Base-by-base conservation (phyloP, 805 yeast genomes). In the Candida patagonica region DNA sequence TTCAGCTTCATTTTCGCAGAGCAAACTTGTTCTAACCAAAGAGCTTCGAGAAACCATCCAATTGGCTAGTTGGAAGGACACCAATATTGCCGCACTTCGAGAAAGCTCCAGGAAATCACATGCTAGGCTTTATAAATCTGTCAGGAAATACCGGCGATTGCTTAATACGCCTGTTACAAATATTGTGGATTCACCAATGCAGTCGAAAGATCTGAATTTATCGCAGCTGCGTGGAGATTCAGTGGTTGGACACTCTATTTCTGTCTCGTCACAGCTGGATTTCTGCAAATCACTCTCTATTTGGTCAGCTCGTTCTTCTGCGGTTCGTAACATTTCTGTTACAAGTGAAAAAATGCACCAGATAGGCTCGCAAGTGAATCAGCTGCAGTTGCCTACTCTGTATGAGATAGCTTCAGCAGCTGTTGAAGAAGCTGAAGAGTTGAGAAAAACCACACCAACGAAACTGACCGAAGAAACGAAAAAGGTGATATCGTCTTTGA, bases 31-130 rank as follows among this genome's bases (percentile, higher is more conserved):
- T 2, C 62, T 89, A 26, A 85, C 79, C 43, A 89, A 88, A 54
- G 86, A 86, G 37, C 73, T 92, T 8, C 70, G 76, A 26, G 98
- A 92, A 42, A 79, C 87, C 3, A 86, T 92, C 31, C 62, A 85
- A 33, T 67, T 92, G 12, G 96, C 98, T 1, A 84, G 95, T 53
- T 94, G 97, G 97, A 87, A 88, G 51, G 99, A 92, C 62, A 88
- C 87, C 9, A 94, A 92, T 53, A 75, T 87, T 32, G 94, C 83
- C 54, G 95, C 98, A 0, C 68, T 92, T 52, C 87, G 85, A 50
- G 96, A 88, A 60, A 85, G 96, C 60, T 92, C 98, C 5, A 77
- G 86, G 47, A 74, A 81, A 35, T 87, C 96, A 1, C 98, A 94
- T 55, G 75, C 76, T 47, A 76, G 70, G 50, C 74, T 92, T 39